A percentile compares a stretch with the other conserved stretches of the same genome.
Evolutionary conservation across 164 flowering plant genomes (phyloP).

Genomic region (Taxillus chinensis): DNA sequence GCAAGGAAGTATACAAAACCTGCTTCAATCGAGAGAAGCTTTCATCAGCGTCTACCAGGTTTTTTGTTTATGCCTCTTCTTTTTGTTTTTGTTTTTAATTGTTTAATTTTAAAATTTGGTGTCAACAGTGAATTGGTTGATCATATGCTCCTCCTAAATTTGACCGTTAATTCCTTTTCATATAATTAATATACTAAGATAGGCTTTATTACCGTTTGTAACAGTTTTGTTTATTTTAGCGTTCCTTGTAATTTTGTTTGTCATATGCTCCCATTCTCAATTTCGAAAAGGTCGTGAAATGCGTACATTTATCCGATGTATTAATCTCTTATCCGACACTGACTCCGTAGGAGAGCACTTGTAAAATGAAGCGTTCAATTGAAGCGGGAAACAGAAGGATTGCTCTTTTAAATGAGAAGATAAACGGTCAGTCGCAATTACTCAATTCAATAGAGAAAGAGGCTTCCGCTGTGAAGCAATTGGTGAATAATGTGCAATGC

Average conservation of each 20-base stretch:
- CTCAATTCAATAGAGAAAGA: constrained; percentile 57
- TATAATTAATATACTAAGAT: too few relatives aligned
- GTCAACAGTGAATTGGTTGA: too few relatives aligned
- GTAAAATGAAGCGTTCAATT: constrained; percentile 47
- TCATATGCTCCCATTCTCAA: too few relatives aligned
- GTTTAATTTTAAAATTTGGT: too few relatives aligned
- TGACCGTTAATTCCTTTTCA: too few relatives aligned
- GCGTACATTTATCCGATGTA: neutral
- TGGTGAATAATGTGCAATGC: constrained; percentile 31
- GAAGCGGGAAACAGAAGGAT: constrained; percentile 38
- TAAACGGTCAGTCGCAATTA: constrained; percentile 28
- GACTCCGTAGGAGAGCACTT: constrained; percentile 44
- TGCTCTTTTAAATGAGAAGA: constrained; percentile 33
- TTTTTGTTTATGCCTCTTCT: neutral
- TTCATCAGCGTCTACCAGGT: constrained; percentile 51
- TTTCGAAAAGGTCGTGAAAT: too few relatives aligned
- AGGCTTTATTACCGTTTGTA: too few relatives aligned
- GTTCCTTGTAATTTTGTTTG: too few relatives aligned
- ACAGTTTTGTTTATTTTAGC: too few relatives aligned
- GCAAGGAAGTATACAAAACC: constrained; percentile 34
- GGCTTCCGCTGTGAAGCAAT: constrained; percentile 33
- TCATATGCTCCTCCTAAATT: too few relatives aligned
- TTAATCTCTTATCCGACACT: neutral
- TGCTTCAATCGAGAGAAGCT: constrained; percentile 41
- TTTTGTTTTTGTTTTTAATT: too few relatives aligned